Conservation (phyloP, 2,329 filamentous ascomycete species). For the Blastomyces gilchristii region DNA sequence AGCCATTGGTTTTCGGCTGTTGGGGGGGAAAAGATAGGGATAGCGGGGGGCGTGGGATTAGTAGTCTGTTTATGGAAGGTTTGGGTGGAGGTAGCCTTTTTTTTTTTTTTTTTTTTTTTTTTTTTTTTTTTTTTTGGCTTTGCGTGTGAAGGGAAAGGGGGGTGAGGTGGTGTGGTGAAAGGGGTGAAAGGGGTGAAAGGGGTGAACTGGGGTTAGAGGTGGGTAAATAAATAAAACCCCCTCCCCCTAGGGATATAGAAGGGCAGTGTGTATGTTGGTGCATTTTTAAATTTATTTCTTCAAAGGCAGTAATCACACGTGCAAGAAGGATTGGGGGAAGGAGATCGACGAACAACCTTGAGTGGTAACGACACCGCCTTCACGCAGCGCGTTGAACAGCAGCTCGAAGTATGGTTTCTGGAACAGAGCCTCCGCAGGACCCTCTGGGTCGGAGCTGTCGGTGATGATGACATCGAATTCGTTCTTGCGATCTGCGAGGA, state of each 20-base stretch:
- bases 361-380: constrained; percentile 96
- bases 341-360: constrained; percentile 99
- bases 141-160: not conserved
- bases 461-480: constrained; percentile 99
- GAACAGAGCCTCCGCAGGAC: constrained; percentile 92
- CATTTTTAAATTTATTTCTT: not conserved
- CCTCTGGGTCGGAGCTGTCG: constrained; percentile 94
- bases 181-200: not conserved
- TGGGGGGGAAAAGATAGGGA: constrained; percentile 6
- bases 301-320: constrained; percentile 1
- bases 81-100: not conserved
- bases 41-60: constrained; percentile 10
- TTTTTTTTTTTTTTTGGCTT: not conserved
- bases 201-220: not conserved
- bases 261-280: not conserved
- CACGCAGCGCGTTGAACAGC: constrained; percentile 74
- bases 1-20: constrained; percentile 99
- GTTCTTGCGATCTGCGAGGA: constrained; percentile 92
- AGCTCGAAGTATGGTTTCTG: constrained; percentile 98
- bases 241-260: not conserved
- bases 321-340: constrained; percentile 51
- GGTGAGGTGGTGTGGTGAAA: not conserved
- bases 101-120: not conserved
- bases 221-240: not conserved
- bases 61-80: constrained; percentile 13